Percentiles rank a stretch among this genome's conserved stretches.
Evolutionary conservation across 345 rosid genomes (phyloP).

Genomic region (Corchorus olitorius): DNA sequence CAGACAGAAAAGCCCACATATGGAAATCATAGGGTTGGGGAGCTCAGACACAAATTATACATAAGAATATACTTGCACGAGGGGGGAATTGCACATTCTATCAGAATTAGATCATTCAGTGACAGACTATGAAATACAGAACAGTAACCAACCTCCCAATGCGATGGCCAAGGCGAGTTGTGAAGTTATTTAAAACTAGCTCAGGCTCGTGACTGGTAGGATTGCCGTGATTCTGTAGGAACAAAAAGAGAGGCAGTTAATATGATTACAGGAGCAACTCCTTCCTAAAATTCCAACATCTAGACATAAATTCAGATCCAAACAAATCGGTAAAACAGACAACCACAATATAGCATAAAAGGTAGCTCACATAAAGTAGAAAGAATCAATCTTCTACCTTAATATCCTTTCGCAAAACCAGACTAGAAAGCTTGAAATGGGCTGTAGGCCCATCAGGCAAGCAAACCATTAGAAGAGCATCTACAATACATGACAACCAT

Average conservation of each 20-base stretch:
- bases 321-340: neutral
- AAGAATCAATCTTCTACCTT: constrained; percentile 50
- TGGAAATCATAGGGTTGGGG: neutral
- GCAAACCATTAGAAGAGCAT: constrained; percentile 78
- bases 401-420: constrained; percentile 82
- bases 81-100: neutral
- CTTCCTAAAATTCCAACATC: neutral
- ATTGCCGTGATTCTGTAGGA: constrained; percentile 80
- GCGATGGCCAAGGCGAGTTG: constrained; percentile 91
- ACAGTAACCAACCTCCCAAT: constrained; percentile 64
- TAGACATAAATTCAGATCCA: neutral
- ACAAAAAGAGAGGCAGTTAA: constrained; percentile 4
- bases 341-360: neutral
- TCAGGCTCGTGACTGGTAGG: constrained; percentile 94
- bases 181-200: constrained; percentile 80
- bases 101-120: neutral
- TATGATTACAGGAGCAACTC: neutral
- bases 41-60: constrained; percentile 3
- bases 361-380: neutral
- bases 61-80: no score
- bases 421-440: constrained; percentile 85
- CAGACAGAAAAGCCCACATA: neutral
- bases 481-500: constrained; percentile 33
- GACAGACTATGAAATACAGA: neutral
- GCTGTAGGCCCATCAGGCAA: constrained; percentile 98